Evolutionary conservation across 441 rosid genomes (phyloP), one percentile per base, ranked within the genome.

Genomic region (Macaranga tanarius): DNA sequence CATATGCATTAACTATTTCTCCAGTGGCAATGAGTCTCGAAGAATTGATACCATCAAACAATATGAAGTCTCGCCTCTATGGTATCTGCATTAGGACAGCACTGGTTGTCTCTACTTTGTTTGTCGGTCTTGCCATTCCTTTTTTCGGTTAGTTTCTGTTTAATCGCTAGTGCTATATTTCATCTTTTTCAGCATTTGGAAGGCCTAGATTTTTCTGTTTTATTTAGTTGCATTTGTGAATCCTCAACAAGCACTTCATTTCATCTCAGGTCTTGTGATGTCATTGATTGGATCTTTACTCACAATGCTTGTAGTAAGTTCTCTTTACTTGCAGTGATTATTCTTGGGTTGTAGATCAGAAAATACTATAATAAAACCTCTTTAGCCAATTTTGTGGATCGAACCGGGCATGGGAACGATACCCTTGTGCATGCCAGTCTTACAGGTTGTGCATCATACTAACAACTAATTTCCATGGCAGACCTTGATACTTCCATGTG

Each of bases 11-110:
- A 79, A 90, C 99, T 69, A 72, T 95, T 48, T 87, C 97, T 67
- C 97, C 99, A 0, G 97, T 92, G 55, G 97, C 97, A 48, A 72
- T 95, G 97, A 87, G 99, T 79, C 86, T 95, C 50, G 99, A 92
- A 82, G 99, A 95, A 76, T 79, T 95, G 79, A 73, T 92, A 75
- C 94, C 99, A 45, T 76, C 88, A 58, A 81, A 54, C 77, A 82
- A 73, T 48, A 73, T 61, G 59, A 86, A 86, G 82, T 84, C 90
- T 72, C 86, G 84, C 74, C 52, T 84, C 38, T 89, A 86, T 7
- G 80, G 92, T 2, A 80, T 90, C 58, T 52, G 81, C 78, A 89
- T 95, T 66, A 84, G 99, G 79, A 95, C 93, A 1, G 80, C 75
- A 23, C 75, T 92, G 65, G 95, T 83, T 60, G 28, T 92, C 70